A percentile compares a stretch with the other conserved stretches of the same genome.
phyloP scores from a whole-genome alignment of 2,329 filamentous ascomycete genomes.

The Aureobasidium vineae region DNA sequence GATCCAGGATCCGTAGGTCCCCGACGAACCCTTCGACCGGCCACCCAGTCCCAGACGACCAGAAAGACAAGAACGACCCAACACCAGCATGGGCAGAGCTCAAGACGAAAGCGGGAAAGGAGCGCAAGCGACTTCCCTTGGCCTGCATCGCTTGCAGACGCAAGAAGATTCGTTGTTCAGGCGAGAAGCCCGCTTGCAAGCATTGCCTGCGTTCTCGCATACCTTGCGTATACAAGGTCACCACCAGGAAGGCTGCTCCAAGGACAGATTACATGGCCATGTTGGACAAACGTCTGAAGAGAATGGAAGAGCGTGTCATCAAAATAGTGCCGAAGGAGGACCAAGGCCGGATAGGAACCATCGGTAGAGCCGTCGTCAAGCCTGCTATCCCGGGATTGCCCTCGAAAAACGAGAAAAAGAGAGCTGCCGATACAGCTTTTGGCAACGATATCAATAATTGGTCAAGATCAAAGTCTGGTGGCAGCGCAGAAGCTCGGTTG shows the following conservation, averaged over 20 bases:
- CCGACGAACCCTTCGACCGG: slow-evolving; percentile 21
- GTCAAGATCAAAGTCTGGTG: slow-evolving; percentile 55
- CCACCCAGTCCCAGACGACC: slow-evolving; percentile 23
- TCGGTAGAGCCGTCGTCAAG: slow-evolving; percentile 80
- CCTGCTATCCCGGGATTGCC: slow-evolving; percentile 63
- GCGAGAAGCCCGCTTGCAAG: slow-evolving; percentile 96
- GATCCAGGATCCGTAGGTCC: slow-evolving; percentile 5
- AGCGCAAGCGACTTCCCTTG: slow-evolving; percentile 85
- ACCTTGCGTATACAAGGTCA: slow-evolving; percentile 97
- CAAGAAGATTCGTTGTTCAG: slow-evolving; percentile 97
- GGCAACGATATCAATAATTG: slow-evolving; percentile 76
- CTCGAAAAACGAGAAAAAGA: slow-evolving; percentile 66
- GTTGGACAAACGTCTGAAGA: slow-evolving; percentile 90
- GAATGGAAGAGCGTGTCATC: slow-evolving; percentile 97
- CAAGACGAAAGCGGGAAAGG: slow-evolving; percentile 76
- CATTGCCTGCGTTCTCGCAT: slow-evolving; percentile 90
- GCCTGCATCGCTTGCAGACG: slow-evolving; percentile 94
- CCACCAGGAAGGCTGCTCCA: slow-evolving; percentile 87
- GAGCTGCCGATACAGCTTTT: slow-evolving; percentile 84
- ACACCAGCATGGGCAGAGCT: slow-evolving; percentile 52
- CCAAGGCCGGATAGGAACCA: slow-evolving; percentile 62
- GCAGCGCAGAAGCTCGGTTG: slow-evolving; percentile 40
- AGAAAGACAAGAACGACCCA: slow-evolving; percentile 34
- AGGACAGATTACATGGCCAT: slow-evolving; percentile 99
- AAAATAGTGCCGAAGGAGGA: slow-evolving; percentile 90